Conservation (phyloP, 2,329 filamentous ascomycete genomes). For the Sporothrix phasma region DNA sequence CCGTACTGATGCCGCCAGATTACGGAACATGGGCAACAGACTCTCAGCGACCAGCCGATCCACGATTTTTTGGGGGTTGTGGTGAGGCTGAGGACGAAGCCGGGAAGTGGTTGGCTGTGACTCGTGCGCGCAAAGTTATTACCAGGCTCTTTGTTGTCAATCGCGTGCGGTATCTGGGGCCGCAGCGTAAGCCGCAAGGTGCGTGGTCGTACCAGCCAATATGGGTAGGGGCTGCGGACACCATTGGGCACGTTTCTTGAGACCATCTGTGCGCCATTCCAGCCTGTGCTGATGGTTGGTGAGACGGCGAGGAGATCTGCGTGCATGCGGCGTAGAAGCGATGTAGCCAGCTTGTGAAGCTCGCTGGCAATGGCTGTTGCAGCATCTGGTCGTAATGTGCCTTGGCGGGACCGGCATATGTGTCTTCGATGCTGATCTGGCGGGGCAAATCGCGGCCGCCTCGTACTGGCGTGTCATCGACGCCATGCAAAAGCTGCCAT, state of each 20-base stretch:
- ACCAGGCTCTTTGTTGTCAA: not conserved
- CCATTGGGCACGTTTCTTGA: not conserved
- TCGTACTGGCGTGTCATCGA: conserved; percentile 66
- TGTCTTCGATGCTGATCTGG: conserved; percentile 93
- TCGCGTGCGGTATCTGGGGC: conserved; percentile 28
- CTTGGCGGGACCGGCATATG: conserved; percentile 60
- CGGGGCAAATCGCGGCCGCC: conserved; percentile 61
- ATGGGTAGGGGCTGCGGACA: conserved; percentile 11
- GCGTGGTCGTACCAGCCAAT: conserved; percentile 71
- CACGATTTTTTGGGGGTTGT: conserved; percentile 9
- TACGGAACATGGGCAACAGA: conserved; percentile 20
- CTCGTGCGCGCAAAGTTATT: conserved; percentile 61
- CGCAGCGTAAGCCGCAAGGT: conserved; percentile 75
- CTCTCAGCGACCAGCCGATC: conserved; percentile 21
- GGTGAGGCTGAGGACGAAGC: conserved; percentile 57
- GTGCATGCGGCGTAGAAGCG: conserved; percentile 69
- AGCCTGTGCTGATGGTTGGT: too few species aligned
- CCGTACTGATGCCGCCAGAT: conserved; percentile 17
- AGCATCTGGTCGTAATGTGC: conserved; percentile 51
- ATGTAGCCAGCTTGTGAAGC: conserved; percentile 56
- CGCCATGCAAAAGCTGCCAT: conserved; percentile 72
- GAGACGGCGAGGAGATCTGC: conserved; percentile 53
- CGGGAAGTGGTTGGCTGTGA: conserved; percentile 51
- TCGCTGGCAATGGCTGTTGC: conserved; percentile 56
- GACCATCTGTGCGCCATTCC: not conserved